Evolutionary conservation across 192 early-diverging fungal genomes (phyloP).

Genomic region (Phlyctochytrium planicorne): DNA sequence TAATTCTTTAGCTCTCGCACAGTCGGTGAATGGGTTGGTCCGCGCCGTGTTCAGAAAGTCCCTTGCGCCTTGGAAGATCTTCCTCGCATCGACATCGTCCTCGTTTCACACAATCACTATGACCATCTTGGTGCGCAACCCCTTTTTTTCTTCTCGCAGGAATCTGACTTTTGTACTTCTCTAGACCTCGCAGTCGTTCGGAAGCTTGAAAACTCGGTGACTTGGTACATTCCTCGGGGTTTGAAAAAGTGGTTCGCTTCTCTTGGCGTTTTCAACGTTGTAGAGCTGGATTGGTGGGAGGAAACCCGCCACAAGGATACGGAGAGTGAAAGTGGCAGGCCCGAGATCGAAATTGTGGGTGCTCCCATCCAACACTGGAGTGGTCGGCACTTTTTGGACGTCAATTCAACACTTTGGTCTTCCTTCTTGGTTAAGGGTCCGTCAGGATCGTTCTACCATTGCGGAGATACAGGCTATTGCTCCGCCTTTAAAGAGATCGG

Average conservation of each 20-base stretch:
- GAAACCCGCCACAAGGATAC: conserved; percentile 44
- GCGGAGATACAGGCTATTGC: conserved; percentile 79
- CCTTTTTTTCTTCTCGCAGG: conserved; percentile 40
- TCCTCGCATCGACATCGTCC: conserved; percentile 68
- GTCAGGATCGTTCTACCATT: conserved; percentile 47
- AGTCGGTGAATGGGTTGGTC: conserved; percentile 42
- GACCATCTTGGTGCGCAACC: conserved; percentile 78
- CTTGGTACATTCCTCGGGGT: conserved; percentile 78
- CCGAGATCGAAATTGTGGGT: neutral
- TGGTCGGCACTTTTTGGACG: conserved; percentile 60
- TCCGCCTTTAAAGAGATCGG: conserved; percentile 82
- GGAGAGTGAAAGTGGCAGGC: neutral
- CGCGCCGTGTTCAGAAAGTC: conserved; percentile 37
- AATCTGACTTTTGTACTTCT: conserved; percentile 32
- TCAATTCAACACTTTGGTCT: conserved; percentile 45
- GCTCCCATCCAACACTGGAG: conserved; percentile 74
- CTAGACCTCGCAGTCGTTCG: neutral
- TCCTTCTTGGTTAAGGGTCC: conserved; percentile 31
- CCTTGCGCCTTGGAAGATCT: conserved; percentile 64
- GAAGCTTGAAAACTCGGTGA: too few species aligned
- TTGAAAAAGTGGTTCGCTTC: conserved; percentile 62
- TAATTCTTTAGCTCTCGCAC: conserved; percentile 31
- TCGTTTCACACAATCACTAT: conserved; percentile 88
- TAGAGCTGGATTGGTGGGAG: conserved; percentile 80
- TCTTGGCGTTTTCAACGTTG: conserved; percentile 48